A percentile compares a stretch with the other conserved stretches of the same genome.
These are phyloP conservation scores for Lathyrus sativus DNA, from an alignment of 306 rosid species.

Conservation along the genomic window DNA sequence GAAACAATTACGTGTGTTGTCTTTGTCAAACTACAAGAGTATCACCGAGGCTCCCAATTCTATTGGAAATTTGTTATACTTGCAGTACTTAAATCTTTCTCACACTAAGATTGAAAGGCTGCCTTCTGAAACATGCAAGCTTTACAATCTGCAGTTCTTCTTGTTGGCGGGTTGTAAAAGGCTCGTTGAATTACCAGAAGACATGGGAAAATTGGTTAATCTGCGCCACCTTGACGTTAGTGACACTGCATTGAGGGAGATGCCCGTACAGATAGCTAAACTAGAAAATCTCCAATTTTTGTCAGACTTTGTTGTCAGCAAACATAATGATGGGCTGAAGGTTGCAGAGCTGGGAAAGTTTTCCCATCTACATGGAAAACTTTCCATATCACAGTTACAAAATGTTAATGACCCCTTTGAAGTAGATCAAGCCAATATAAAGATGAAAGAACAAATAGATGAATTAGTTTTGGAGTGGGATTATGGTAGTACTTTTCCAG, in stretches of 20 bases:
- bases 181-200: background rate
- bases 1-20: constrained; percentile 29
- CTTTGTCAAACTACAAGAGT: background rate
- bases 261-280: constrained; percentile 3
- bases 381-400: constrained; percentile 16
- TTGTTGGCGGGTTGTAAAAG: constrained; percentile 1
- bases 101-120: background rate
- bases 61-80: constrained; percentile 28
- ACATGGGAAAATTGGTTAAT: constrained; percentile 13
- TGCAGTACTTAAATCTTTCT: constrained; percentile 15
- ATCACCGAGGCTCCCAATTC: constrained; percentile 7
- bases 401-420: constrained; percentile 15
- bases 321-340: background rate
- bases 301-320: background rate
- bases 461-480: constrained; percentile 24
- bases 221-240: constrained; percentile 2
- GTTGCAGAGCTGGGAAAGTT: constrained; percentile 11
- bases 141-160: constrained; percentile 38
- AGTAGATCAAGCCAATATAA: constrained; percentile 1
- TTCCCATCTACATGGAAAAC: constrained; percentile 12
- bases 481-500: background rate
- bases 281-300: constrained; percentile 5
- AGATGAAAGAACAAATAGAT: background rate
- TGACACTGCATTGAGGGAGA: background rate
- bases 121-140: constrained; percentile 3